Evolutionary conservation across 2,329 filamentous ascomycete species (phyloP).

Genomic region (Intubia oerlemansii): DNA sequence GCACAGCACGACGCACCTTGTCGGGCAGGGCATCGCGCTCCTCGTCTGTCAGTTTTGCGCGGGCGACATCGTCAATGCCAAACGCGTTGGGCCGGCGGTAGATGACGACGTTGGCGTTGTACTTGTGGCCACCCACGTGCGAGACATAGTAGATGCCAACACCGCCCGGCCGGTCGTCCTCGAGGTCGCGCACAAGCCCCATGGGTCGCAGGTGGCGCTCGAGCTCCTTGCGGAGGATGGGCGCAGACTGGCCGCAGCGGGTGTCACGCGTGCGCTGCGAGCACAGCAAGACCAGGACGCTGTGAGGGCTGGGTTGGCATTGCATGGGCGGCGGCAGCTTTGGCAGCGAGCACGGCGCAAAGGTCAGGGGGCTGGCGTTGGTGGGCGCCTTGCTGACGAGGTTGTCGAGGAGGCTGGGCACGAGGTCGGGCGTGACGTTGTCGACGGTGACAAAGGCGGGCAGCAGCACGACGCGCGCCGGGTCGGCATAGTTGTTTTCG

Average conservation of each 20-base stretch:
- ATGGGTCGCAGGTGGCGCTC: constrained; percentile 72
- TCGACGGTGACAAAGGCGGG: constrained; percentile 70
- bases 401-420: constrained; percentile 46
- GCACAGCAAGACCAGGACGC: constrained; percentile 77
- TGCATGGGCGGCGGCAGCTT: constrained; percentile 11
- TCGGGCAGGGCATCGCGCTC: constrained; percentile 14
- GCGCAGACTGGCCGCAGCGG: constrained; percentile 83
- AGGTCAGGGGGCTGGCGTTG: constrained; percentile 40
- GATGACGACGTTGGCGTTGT: constrained; percentile 81
- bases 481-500: constrained; percentile 37
- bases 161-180: constrained; percentile 76
- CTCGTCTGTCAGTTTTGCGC: constrained; percentile 14
- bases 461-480: constrained; percentile 64
- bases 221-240: constrained; percentile 70
- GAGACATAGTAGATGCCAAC: constrained; percentile 94
- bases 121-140: constrained; percentile 93
- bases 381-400: constrained; percentile 56
- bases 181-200: constrained; percentile 66
- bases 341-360: not conserved
- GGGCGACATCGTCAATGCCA: constrained; percentile 24
- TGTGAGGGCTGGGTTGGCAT: constrained; percentile 54
- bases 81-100: constrained; percentile 49
- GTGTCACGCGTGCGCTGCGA: constrained; percentile 88
- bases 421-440: constrained; percentile 57
- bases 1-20: constrained; percentile 9